Base-by-base conservation (phyloP, 2,329 filamentous ascomycete species). In the Hypoxylon sp. region DNA sequence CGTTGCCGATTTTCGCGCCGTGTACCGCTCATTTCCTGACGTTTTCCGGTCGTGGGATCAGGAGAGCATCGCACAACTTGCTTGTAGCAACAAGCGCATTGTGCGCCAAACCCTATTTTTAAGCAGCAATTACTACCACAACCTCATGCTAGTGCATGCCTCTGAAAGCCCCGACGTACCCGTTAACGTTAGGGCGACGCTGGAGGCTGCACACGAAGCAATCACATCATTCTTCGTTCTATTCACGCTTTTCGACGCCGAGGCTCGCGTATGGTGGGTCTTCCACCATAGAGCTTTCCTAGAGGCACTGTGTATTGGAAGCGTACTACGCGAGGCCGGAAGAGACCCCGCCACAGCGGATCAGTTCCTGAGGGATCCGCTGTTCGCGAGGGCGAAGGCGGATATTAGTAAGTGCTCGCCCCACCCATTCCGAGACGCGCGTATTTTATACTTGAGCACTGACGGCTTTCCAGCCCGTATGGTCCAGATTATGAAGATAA, bases 261-360 rank as follows among this genome's bases (percentile, higher is more conserved):
- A 95, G 80, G 91, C 91, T 1, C 86, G 89, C 13, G 92, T 94
- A 0, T 94, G 92, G 92, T 95, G 92, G 92, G 91, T 93, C 0
- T 93, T 94, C 72, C 92, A 93, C 77, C 92, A 94, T 76, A 84
- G 92, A 1, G 92, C 92, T 0, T 94, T 94, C 75, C 84, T 94
- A 57, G 92, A 94, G 81, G 91, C 91, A 32, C 78, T 90, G 75
- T 92, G 88, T 79, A 92, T 92, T 52, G 87, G 88, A 21, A 86
- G 85, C 68, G 84, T 90, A 24, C 77, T 91, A 63, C 81, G 84
- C 44, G 87, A 89, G 75, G 82, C 83, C 19, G 75, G 79, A 2
- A 82, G 80, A 42, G 83, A 86, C 67, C 80, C 81, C 8, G 80
- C 80, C 0, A 84, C 82, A 1, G 79, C 78, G 37, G 87, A 88